Evolutionary conservation across 441 rosid species (phyloP).

Genomic region (Populus hybrid): DNA sequence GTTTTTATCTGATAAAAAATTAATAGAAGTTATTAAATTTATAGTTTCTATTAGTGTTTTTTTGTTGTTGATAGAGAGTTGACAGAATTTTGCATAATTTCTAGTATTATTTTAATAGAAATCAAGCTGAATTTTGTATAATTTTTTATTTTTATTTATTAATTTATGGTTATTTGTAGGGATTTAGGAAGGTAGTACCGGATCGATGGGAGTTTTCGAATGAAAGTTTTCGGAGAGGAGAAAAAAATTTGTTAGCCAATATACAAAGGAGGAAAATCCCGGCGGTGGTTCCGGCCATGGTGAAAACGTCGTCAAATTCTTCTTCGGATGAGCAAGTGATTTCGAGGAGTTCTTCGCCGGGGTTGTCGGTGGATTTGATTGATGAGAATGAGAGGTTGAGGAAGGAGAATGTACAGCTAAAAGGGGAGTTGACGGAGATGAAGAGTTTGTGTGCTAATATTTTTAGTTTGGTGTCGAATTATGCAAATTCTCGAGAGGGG

Average conservation of each 20-base stretch:
- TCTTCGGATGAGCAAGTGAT: not conserved
- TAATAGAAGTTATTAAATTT: not conserved
- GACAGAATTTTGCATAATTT: not conserved
- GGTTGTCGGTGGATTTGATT: constrained; percentile 50
- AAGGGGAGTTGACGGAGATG: constrained; percentile 58
- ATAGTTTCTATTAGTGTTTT: too few species aligned
- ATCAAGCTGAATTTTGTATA: too few species aligned
- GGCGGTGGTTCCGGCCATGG: not conserved
- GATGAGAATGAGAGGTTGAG: constrained; percentile 84
- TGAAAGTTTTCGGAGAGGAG: constrained; percentile 73
- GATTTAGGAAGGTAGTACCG: constrained; percentile 82
- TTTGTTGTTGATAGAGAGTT: too few species aligned
- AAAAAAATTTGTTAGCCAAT: constrained; percentile 64
- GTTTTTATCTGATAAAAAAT: not conserved
- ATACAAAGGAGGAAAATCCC: constrained; percentile 79
- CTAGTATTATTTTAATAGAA: too few species aligned
- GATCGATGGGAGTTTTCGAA: constrained; percentile 96
- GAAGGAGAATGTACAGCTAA: constrained; percentile 66
- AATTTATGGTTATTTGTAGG: constrained; percentile 29
- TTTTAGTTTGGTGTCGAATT: constrained; percentile 54
- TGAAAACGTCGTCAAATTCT: not conserved
- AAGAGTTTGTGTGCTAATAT: constrained; percentile 63
- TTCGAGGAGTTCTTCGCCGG: constrained; percentile 10
- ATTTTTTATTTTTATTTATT: too few species aligned
- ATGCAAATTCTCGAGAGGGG: constrained; percentile 32